Conservation (phyloP, 495 filamentous ascomycete species). For the Chaetomium cochliodes region DNA sequence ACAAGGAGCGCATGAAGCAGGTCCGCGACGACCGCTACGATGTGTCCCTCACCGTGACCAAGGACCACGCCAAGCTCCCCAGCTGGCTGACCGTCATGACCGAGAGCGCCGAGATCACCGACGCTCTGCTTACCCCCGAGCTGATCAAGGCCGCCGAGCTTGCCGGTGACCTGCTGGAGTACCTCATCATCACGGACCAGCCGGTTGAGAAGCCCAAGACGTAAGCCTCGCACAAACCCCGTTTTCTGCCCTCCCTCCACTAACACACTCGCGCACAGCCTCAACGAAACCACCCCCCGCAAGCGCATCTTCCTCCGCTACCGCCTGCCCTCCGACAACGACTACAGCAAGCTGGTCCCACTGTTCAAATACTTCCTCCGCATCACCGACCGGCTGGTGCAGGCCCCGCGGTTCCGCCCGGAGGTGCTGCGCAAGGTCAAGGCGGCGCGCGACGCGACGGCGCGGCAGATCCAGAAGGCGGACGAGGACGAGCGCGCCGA, state of each 20-base stretch:
- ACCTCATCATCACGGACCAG: constrained; percentile 86
- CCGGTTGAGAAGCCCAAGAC: constrained; percentile 85
- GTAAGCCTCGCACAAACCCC: constrained; percentile 50
- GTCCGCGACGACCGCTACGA: constrained; percentile 93
- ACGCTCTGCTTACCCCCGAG: constrained; percentile 77
- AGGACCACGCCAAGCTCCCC: constrained; percentile 88
- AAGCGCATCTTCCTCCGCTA: constrained; percentile 83
- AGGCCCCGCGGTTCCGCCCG: constrained; percentile 76
- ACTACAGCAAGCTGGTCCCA: constrained; percentile 66
- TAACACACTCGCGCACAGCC: constrained; percentile 46
- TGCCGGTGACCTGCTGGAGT: constrained; percentile 81
- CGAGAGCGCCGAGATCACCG: constrained; percentile 94
- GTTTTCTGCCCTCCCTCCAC: neutral
- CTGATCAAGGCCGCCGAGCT: constrained; percentile 75
- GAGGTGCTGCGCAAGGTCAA: constrained; percentile 85
- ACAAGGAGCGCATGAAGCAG: constrained; percentile 90
- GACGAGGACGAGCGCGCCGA: constrained; percentile 94
- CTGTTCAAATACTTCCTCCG: constrained; percentile 83
- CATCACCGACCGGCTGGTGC: constrained; percentile 74
- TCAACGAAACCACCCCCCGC: constrained; percentile 78
- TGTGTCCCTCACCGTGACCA: constrained; percentile 84
- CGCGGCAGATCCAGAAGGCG: constrained; percentile 72
- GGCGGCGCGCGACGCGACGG: constrained; percentile 74
- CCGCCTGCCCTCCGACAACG: constrained; percentile 63
- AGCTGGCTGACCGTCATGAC: constrained; percentile 92